phyloP scores from a whole-genome alignment of 2,329 filamentous ascomycete species.

The Aplosporella prunicola region DNA sequence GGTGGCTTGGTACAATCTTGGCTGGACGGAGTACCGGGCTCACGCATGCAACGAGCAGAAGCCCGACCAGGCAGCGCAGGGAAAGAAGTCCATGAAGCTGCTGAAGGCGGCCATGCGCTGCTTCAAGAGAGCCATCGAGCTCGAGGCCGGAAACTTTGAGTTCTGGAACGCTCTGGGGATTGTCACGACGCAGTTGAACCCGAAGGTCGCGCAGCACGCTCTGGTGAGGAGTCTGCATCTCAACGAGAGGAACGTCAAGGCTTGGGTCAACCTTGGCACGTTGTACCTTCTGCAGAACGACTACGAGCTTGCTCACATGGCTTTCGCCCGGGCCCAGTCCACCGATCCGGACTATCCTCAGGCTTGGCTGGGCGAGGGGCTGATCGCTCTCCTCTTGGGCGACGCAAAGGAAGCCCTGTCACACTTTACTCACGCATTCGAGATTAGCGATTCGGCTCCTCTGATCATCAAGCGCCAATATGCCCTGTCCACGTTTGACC shows the following conservation, averaged over 20 bases:
- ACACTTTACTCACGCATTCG: constrained; percentile 88
- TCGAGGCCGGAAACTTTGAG: constrained; percentile 86
- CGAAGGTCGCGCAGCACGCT: constrained; percentile 82
- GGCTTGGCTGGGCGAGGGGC: constrained; percentile 88
- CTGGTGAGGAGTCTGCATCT: constrained; percentile 88
- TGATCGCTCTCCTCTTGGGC: constrained; percentile 69
- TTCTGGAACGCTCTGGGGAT: constrained; percentile 97
- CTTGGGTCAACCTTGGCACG: constrained; percentile 86
- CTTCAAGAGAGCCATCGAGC: constrained; percentile 92
- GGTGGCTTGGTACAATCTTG: constrained; percentile 94
- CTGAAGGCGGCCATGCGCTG: constrained; percentile 75
- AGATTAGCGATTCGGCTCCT: constrained; percentile 73
- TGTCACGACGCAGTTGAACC: constrained; percentile 75
- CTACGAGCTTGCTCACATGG: constrained; percentile 73
- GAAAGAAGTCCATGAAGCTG: constrained; percentile 49
- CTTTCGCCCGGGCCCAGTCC: constrained; percentile 84
- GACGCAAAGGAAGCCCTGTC: constrained; percentile 68
- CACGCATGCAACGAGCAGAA: constrained; percentile 53
- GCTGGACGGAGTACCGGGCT: constrained; percentile 83
- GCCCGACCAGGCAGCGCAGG: constrained; percentile 20
- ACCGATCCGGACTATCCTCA: constrained; percentile 88
- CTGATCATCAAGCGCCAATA: constrained; percentile 69
- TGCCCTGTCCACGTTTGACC: constrained; percentile 71
- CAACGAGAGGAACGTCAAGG: constrained; percentile 72
- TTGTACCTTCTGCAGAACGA: constrained; percentile 81